Evolutionary conservation across 2,329 filamentous ascomycete species (phyloP), one percentile per base, ranked within the genome.

Genomic region (Shiraia sp.): DNA sequence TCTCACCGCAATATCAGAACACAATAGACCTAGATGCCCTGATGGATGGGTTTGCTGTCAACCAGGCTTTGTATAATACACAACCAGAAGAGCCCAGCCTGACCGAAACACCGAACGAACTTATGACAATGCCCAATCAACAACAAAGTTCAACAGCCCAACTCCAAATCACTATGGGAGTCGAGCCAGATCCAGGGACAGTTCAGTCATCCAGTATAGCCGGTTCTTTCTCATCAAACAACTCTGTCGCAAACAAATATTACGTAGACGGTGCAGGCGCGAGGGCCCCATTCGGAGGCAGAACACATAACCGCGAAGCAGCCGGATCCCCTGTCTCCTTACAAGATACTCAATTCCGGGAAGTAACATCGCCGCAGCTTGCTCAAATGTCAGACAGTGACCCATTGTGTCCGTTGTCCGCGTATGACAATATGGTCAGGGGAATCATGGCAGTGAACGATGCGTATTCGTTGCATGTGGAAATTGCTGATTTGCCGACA

Each of bases 401-500:
- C 8, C 10, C 15, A 10, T 23, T 27, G 14, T 41, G 35, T 8
- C 23, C 40, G 1, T 35, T n/a, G 13, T 25, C 29, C 26, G 29
- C 42, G 8, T 49, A 49, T 14, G 44, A 45, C 8, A 29, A 16
- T 17, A 19, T 50, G 6, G 10, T 50, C 7, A 29, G 33, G 10
- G 32, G 32, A n/a, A 38, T 50, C 17, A 19, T 22, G n/a, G 27
- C 30, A 53, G 32, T 45, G 36, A 15, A 28, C 25, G 19, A 25
- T 49, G 16, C 41, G 32, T 24, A 34, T 27, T 28, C 23, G 34
- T 7, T 36, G 16, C 23, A 47, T 17, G 6, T 47, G 32, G 32
- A 43, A 26, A 6, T 37, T 29, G 43, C 40, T 27, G 10, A 49
- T 4, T 53, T 66, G 14, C 63, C 61, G 14, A 43, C 52, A 27